These are phyloP conservation scores for Cinnamomum micranthum DNA, from an alignment of 164 flowering plant genomes.

Conservation along the genomic window DNA sequence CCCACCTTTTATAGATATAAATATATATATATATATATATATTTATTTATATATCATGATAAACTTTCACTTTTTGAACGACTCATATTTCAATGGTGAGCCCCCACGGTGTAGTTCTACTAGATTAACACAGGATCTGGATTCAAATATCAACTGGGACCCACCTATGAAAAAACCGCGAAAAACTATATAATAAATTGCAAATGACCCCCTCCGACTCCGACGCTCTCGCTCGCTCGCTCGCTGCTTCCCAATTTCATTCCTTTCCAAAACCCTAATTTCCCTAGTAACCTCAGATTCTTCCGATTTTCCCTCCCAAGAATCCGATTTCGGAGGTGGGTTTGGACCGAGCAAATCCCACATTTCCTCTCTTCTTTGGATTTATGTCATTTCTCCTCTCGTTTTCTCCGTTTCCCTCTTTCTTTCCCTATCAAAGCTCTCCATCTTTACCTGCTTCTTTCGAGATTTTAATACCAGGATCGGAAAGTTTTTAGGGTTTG, in stretches of 20 bases:
- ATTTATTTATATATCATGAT: too few relatives aligned
- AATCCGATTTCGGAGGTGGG: not conserved
- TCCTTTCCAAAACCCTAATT: not conserved
- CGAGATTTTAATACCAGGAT: not conserved
- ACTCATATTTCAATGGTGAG: too few relatives aligned
- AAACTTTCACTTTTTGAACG: too few relatives aligned
- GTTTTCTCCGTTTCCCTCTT: not conserved
- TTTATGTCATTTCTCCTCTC: slow-evolving; percentile 5
- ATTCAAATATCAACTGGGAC: too few relatives aligned
- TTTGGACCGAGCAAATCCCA: slow-evolving; percentile 13
- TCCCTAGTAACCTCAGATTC: not conserved
- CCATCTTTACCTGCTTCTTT: not conserved
- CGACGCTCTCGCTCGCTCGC: not conserved
- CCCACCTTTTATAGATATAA: too few relatives aligned
- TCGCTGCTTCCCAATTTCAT: not conserved
- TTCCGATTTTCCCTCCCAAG: not conserved
- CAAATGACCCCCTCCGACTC: too few relatives aligned
- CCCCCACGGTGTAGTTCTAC: too few relatives aligned
- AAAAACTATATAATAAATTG: too few relatives aligned
- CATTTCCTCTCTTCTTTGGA: slow-evolving; percentile 4
- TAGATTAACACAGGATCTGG: too few relatives aligned
- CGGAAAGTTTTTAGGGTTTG: slow-evolving; percentile 2
- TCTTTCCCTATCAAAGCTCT: not conserved
- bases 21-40: too few relatives aligned
- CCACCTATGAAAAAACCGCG: too few relatives aligned